A percentile compares a stretch with the other conserved stretches of the same genome.
phyloP scores from a whole-genome alignment of 805 yeast species.

The Millerozyma acaciae region DNA sequence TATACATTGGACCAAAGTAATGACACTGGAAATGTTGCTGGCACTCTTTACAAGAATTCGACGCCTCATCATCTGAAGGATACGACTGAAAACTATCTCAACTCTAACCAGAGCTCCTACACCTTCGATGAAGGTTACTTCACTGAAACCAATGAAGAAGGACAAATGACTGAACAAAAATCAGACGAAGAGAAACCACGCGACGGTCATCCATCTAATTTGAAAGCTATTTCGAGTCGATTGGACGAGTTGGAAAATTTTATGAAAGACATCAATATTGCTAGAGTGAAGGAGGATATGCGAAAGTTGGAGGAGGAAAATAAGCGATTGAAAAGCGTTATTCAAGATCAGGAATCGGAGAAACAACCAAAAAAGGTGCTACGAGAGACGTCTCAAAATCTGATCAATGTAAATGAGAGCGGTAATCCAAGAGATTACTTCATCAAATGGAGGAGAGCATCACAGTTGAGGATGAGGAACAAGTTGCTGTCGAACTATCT shows the following conservation, averaged over 20 bases:
- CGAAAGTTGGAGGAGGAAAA: constrained; percentile 15
- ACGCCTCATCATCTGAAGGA: constrained; percentile 7
- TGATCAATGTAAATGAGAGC: too few species aligned
- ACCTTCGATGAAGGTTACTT: constrained; percentile 27
- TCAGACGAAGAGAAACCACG: constrained; percentile 3
- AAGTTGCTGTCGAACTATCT: constrained; percentile 6
- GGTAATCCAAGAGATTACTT: constrained; percentile 19
- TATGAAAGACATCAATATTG: constrained; percentile 10
- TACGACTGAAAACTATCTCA: constrained; percentile 6
- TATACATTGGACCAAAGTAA: constrained; percentile 1
- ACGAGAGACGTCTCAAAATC: too few species aligned
- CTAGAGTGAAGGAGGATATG: constrained; percentile 10
- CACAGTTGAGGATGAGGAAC: constrained; percentile 28
- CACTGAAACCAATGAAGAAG: constrained; percentile 12
- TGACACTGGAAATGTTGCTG: not conserved
- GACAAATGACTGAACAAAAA: too few species aligned
- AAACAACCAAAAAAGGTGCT: too few species aligned
- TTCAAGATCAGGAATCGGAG: constrained; percentile 2
- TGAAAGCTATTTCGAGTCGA: constrained; percentile 2
- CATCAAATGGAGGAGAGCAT: constrained; percentile 36
- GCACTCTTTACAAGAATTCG: constrained; percentile 4
- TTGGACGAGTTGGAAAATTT: constrained; percentile 12
- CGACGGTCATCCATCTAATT: not conserved
- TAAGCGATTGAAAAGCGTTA: constrained; percentile 8
- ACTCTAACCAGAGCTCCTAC: constrained; percentile 27